These are phyloP conservation scores for Erodium texanum DNA, from an alignment of 441 rosid species.

Conservation along the genomic window DNA sequence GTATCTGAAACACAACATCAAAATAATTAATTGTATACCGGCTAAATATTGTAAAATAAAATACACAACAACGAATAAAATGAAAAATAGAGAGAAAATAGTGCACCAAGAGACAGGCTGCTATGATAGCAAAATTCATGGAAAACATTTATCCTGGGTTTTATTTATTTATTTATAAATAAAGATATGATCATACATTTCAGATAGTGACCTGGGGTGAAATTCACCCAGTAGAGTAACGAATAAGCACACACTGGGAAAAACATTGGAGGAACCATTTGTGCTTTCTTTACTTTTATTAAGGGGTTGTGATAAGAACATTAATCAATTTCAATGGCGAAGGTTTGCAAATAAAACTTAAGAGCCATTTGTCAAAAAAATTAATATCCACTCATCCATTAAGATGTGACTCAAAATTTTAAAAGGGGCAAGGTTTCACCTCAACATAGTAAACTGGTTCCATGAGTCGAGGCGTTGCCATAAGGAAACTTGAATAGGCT, in stretches of 20 bases:
- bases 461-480: constrained; percentile 51
- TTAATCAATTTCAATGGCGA: background rate
- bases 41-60: background rate
- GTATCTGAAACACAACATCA: constrained; percentile 49
- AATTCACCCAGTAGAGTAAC: no score
- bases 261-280: background rate
- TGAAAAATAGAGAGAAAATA: background rate
- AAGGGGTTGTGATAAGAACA: background rate
- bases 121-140: background rate
- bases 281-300: background rate
- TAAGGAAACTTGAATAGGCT: constrained; percentile 81
- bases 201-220: no score
- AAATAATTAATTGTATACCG: background rate
- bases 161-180: no score
- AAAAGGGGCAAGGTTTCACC: constrained; percentile 31
- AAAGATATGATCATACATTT: no score
- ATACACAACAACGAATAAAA: background rate
- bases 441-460: constrained; percentile 97
- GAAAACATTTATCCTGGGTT: background rate
- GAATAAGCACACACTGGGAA: background rate
- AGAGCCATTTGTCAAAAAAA: background rate
- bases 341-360: background rate
- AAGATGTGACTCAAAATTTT: background rate
- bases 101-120: background rate
- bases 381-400: background rate